phyloP scores from a whole-genome alignment of 163 green algal species.

The Prototheca cutis region DNA sequence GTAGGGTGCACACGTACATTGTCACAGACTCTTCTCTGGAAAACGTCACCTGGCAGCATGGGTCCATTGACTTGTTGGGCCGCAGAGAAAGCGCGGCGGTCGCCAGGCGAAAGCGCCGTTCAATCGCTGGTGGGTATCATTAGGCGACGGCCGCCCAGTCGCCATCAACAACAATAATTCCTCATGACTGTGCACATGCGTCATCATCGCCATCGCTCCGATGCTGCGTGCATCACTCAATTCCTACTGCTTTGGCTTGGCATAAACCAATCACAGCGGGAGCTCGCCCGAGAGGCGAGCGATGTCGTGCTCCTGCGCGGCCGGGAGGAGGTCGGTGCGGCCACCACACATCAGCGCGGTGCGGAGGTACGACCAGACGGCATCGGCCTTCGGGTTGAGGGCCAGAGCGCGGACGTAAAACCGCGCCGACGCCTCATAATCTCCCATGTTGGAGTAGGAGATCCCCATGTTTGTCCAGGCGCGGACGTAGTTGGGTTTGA shows the following conservation, averaged over 20 bases:
- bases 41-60: too few species aligned
- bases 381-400: slow-evolving; percentile 67
- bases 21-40: too few species aligned
- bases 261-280: slow-evolving; percentile 44
- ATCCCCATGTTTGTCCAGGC: slow-evolving; percentile 99
- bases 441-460: slow-evolving; percentile 78
- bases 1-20: too few species aligned
- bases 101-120: too few species aligned
- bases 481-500: slow-evolving; percentile 98
- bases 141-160: background rate
- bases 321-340: slow-evolving; percentile 49
- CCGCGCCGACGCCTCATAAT: slow-evolving; percentile 59
- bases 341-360: slow-evolving; percentile 68
- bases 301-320: slow-evolving; percentile 54
- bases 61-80: too few species aligned
- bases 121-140: too few species aligned
- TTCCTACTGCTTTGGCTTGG: background rate
- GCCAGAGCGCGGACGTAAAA: slow-evolving; percentile 84
- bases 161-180: background rate
- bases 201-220: too few species aligned
- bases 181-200: too few species aligned
- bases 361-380: slow-evolving; percentile 91
- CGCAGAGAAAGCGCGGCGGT: too few species aligned
- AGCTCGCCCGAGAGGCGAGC: slow-evolving; percentile 32
- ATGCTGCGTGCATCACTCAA: too few species aligned